These are phyloP conservation scores for Triglochin maritima DNA, from an alignment of 106 monocot species.

Conservation along the genomic window DNA sequence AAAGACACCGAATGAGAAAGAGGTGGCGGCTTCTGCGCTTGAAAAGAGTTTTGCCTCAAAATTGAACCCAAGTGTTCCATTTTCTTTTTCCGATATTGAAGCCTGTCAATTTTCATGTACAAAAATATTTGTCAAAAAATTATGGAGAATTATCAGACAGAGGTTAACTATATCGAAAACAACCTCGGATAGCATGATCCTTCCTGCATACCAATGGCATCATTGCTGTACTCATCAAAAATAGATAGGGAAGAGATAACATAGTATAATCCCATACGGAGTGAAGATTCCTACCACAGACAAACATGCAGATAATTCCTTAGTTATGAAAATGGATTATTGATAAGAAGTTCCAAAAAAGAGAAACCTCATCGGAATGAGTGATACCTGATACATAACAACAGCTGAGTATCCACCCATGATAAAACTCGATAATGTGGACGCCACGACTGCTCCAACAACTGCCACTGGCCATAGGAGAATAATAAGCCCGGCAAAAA, in stretches of 20 bases:
- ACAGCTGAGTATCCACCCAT: conserved; percentile 31
- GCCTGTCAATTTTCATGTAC: conserved; percentile 12
- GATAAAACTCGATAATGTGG: conserved; percentile 20
- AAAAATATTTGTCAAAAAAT: too few species aligned
- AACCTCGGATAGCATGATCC: conserved; percentile 47
- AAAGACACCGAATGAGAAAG: conserved; percentile 46
- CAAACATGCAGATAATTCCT: neutral
- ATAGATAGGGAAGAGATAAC: conserved; percentile 19
- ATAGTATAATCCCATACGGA: conserved; percentile 21
- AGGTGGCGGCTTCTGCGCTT: conserved; percentile 25
- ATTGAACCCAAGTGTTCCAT: conserved; percentile 15
- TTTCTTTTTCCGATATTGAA: conserved; percentile 37
- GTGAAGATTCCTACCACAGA: conserved; percentile 20
- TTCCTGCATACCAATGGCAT: conserved; percentile 26
- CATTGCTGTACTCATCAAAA: conserved; percentile 41
- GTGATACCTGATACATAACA: conserved; percentile 33
- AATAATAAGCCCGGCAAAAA: conserved; percentile 37
- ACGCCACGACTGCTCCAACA: conserved; percentile 8
- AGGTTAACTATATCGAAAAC: too few species aligned
- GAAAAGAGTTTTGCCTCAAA: conserved; percentile 41
- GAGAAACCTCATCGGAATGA: neutral
- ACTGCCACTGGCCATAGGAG: conserved; percentile 38
- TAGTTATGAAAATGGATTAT: neutral
- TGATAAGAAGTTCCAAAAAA: neutral
- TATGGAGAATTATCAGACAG: too few species aligned